Percentiles rank a stretch among this genome's conserved stretches.
phyloP scores from a whole-genome alignment of 768 basidiomycete species.

The Calvatia gigantea region DNA sequence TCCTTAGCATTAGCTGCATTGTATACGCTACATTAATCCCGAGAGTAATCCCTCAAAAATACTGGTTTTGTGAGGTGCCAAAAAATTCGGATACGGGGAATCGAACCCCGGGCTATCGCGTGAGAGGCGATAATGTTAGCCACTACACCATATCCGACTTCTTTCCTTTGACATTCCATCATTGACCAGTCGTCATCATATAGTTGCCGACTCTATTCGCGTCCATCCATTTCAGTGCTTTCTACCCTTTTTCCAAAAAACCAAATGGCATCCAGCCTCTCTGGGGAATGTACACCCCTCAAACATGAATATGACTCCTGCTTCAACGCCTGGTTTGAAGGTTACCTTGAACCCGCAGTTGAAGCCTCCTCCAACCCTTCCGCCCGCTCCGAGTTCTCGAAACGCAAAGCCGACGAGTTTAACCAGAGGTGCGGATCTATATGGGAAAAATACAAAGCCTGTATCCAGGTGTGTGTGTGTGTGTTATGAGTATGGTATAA shows the following conservation, averaged over 20 bases:
- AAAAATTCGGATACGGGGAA: slow-evolving; percentile 14
- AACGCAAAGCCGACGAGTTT: slow-evolving; percentile 84
- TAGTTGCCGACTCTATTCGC: neutral
- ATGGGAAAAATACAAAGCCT: slow-evolving; percentile 77
- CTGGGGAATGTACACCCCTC: slow-evolving; percentile 81
- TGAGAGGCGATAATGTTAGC: slow-evolving; percentile 22
- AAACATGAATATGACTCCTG: slow-evolving; percentile 91
- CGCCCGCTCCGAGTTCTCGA: slow-evolving; percentile 58
- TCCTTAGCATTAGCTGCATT: neutral
- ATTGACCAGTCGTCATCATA: too few species aligned
- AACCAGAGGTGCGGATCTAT: slow-evolving; percentile 79
- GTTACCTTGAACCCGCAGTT: slow-evolving; percentile 84
- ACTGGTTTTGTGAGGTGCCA: neutral
- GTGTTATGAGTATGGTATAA: neutral
- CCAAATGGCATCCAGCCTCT: slow-evolving; percentile 76
- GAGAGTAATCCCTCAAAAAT: neutral
- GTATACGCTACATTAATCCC: neutral
- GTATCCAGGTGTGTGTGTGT: slow-evolving; percentile 66
- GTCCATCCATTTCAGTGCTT: neutral
- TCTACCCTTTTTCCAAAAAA: neutral
- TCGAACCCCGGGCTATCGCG: slow-evolving; percentile 15
- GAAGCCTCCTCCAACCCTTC: slow-evolving; percentile 34
- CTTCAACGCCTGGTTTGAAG: slow-evolving; percentile 98
- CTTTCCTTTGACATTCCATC: too few species aligned
- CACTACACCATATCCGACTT: slow-evolving; percentile 21